phyloP scores from a whole-genome alignment of 768 basidiomycete species.

The Tubosaeta sp. region DNA sequence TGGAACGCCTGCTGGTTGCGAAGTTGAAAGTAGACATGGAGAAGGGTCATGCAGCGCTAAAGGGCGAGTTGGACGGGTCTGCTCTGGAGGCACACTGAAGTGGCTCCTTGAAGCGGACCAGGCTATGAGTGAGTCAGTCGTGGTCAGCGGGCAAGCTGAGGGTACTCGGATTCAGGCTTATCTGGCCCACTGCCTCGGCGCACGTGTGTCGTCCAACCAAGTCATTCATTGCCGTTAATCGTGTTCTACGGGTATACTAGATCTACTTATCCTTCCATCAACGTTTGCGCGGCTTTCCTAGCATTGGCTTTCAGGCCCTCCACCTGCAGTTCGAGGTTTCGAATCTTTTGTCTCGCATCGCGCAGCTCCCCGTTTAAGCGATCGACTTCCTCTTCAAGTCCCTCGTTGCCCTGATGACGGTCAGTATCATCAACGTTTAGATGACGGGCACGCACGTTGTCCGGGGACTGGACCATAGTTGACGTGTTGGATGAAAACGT shows the following conservation, averaged over 20 bases:
- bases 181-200: neutral
- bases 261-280: conserved; percentile 36
- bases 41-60: conserved; percentile 62
- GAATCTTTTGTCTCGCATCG: conserved; percentile 76
- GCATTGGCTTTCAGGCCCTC: conserved; percentile 74
- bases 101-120: conserved; percentile 23
- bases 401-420: conserved; percentile 14
- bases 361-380: conserved; percentile 63
- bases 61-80: conserved; percentile 13
- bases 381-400: conserved; percentile 54
- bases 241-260: conserved; percentile 9
- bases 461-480: conserved; percentile 1
- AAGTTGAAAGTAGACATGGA: conserved; percentile 72
- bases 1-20: conserved; percentile 75
- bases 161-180: neutral
- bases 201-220: conserved; percentile 17
- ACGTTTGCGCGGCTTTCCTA: conserved; percentile 64
- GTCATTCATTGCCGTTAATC: no score
- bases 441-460: conserved; percentile 30
- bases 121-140: conserved; percentile 10
- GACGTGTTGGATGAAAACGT: conserved; percentile 9
- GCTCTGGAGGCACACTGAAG: conserved; percentile 19
- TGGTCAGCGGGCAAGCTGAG: neutral
- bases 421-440: conserved; percentile 1
- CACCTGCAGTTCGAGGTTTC: conserved; percentile 79